A percentile compares a stretch with the other conserved stretches of the same genome.
phyloP scores from a whole-genome alignment of 805 yeast species.

The Candida parachauliodes region DNA sequence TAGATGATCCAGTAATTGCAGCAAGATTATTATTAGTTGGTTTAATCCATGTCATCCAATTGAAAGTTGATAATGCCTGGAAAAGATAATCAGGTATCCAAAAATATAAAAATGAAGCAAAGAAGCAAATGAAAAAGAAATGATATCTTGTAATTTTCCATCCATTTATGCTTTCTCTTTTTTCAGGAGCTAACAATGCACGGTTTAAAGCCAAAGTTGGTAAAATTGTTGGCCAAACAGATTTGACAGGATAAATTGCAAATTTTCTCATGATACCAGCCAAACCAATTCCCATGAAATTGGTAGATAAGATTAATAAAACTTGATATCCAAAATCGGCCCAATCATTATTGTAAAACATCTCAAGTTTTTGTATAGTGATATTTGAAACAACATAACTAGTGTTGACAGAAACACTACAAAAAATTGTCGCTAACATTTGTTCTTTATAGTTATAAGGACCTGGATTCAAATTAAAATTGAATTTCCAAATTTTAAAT shows the following conservation, averaged over 20 bases:
- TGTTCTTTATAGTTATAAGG: slow-evolving; percentile 66
- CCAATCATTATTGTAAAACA: slow-evolving; percentile 23
- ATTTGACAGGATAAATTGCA: slow-evolving; percentile 20
- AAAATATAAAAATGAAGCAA: slow-evolving; percentile 34
- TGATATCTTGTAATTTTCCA: slow-evolving; percentile 25
- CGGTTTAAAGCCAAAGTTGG: slow-evolving; percentile 28
- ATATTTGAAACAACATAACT: slow-evolving; percentile 28
- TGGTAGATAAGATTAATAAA: slow-evolving; percentile 19
- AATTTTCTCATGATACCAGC: slow-evolving; percentile 27
- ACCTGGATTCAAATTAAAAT: slow-evolving; percentile 38
- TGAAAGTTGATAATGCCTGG: slow-evolving; percentile 39
- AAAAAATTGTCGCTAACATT: slow-evolving; percentile 52
- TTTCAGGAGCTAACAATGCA: slow-evolving; percentile 22
- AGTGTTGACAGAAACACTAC: slow-evolving; percentile 29
- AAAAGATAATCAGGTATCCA: slow-evolving; percentile 47
- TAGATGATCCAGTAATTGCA: slow-evolving; percentile 42
- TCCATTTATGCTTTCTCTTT: slow-evolving; percentile 24
- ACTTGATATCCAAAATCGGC: slow-evolving; percentile 23
- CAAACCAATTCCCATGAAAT: slow-evolving; percentile 27
- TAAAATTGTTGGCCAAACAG: slow-evolving; percentile 27
- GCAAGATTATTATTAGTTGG: slow-evolving; percentile 49
- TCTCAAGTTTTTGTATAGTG: slow-evolving; percentile 17
- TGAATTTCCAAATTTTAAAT: slow-evolving; percentile 20
- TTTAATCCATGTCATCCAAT: slow-evolving; percentile 59
- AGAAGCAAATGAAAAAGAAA: slow-evolving; percentile 17